Percentiles rank a stretch among this genome's conserved stretches.
phyloP scores from a whole-genome alignment of 192 early-diverging fungal genomes.

The Coemansia sp. region DNA sequence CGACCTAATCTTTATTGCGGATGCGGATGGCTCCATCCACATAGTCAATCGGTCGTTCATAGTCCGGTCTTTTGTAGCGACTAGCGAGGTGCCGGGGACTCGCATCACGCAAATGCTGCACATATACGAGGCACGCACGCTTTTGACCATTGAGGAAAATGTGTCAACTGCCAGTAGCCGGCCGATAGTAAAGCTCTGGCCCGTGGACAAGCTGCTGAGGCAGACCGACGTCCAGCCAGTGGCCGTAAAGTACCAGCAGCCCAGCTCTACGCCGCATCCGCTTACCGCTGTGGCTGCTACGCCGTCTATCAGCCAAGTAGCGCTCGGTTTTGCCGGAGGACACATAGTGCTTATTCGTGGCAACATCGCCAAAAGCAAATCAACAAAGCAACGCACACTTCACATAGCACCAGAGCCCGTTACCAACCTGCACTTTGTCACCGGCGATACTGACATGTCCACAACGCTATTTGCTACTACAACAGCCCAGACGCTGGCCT shows the following conservation, averaged over 20 bases:
- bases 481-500: constrained; percentile 38
- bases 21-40: constrained; percentile 54
- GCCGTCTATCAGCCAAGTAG: constrained; percentile 80
- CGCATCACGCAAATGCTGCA: constrained; percentile 81
- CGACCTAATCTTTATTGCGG: constrained; percentile 47
- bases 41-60: constrained; percentile 65
- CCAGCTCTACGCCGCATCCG: constrained; percentile 39
- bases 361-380: constrained; percentile 73
- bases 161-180: constrained; percentile 18
- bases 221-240: constrained; percentile 42
- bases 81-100: constrained; percentile 56
- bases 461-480: constrained; percentile 38
- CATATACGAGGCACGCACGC: constrained; percentile 70
- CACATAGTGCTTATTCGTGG: constrained; percentile 80
- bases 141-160: constrained; percentile 67
- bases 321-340: constrained; percentile 90
- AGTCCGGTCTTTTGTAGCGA: constrained; percentile 58
- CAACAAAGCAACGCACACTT: constrained; percentile 75
- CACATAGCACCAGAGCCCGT: constrained; percentile 82
- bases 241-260: constrained; percentile 34
- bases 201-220: constrained; percentile 36
- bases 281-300: constrained; percentile 41
- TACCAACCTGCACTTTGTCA: constrained; percentile 61
- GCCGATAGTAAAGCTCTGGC: constrained; percentile 48
- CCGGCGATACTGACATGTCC: constrained; percentile 14